Evolutionary conservation across 768 basidiomycete genomes (phyloP), one percentile per base, ranked within the genome.

Genomic region (Leucogyrophana mollusca): DNA sequence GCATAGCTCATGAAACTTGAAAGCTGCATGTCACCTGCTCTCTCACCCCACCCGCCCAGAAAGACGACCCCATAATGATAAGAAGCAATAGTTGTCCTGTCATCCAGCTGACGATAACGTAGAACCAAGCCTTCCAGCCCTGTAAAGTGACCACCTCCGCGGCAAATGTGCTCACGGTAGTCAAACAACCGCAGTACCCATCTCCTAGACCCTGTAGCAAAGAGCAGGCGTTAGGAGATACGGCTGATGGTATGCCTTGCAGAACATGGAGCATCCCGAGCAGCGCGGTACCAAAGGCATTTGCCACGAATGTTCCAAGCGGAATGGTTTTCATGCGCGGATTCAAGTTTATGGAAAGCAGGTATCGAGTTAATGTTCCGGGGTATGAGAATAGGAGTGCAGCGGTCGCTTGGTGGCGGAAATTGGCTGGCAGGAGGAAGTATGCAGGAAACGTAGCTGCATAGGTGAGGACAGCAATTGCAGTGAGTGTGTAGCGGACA

Each of bases 121-220:
- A 98, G 36, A 81, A 58, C 69, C 76, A 81, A 22, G 83, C 81
- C 57, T 77, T 80, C 64, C 78, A 61, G 24, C 71, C 62, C 34
- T 70, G 65, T 50, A 94, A 68, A 34, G 78, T 77, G 25, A 73
- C 67, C 17, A 90, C 62, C 61, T 99, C 96, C 8, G 84, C 84
- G 2, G 83, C 87, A 59, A 98, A 95, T 14, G 94, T 98, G 64
- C 89, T 92, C 55, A 99, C 78, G 1, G 96, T 99, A 2, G 87
- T 94, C 55, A 98, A 72, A 68, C 92, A 94, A 9, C 94, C 96
- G 61, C 94, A 97, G 60, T 92, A 97, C 6, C 96, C 96, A 61
- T 97, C 92, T 18, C 74, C 72, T 30, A 98, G 67, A 1, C 92
- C 94, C 59, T 90, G 85, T 34, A 97, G 65, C 16, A 91, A 71